Conservation (phyloP, 2,329 filamentous ascomycete genomes). For the Fusarium nanum region DNA sequence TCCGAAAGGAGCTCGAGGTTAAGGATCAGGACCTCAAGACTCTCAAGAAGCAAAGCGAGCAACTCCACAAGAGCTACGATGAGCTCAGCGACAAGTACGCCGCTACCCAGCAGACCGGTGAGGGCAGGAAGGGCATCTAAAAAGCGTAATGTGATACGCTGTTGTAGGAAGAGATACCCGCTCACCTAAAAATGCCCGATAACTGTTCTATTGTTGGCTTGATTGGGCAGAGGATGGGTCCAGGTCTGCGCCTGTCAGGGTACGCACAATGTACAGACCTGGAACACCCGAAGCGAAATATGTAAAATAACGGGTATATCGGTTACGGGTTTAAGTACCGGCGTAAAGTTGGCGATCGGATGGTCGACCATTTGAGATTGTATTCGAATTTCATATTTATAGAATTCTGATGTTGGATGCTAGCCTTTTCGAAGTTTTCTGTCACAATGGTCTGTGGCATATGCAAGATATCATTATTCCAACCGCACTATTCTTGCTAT, state of each 20-base stretch:
- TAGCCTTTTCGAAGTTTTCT: not conserved
- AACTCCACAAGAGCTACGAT: conserved; percentile 86
- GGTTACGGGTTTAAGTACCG: conserved; percentile 27
- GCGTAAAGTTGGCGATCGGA: conserved; percentile 32
- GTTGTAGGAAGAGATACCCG: not conserved
- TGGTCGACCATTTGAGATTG: conserved; percentile 35
- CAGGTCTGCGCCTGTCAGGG: conserved; percentile 29
- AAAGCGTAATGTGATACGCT: not conserved
- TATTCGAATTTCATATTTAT: conserved; percentile 27
- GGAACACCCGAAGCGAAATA: conserved; percentile 8
- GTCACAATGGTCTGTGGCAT: not conserved
- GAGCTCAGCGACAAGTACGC: conserved; percentile 85
- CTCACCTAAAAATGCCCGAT: not conserved
- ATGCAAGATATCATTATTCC: conserved; percentile 5
- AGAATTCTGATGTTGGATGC: conserved; percentile 24
- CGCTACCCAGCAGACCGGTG: conserved; percentile 62
- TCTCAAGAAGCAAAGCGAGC: conserved; percentile 91
- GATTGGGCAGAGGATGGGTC: not conserved
- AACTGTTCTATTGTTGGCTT: not conserved
- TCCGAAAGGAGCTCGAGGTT: conserved; percentile 77
- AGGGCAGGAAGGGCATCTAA: conserved; percentile 70
- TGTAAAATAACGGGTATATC: conserved; percentile 35
- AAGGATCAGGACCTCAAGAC: conserved; percentile 87
- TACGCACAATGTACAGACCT: conserved; percentile 12
- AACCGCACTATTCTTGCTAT: not conserved